Evolutionary conservation across 2,329 filamentous ascomycete genomes (phyloP).

Genomic region (Colletotrichum neosansevieriae): DNA sequence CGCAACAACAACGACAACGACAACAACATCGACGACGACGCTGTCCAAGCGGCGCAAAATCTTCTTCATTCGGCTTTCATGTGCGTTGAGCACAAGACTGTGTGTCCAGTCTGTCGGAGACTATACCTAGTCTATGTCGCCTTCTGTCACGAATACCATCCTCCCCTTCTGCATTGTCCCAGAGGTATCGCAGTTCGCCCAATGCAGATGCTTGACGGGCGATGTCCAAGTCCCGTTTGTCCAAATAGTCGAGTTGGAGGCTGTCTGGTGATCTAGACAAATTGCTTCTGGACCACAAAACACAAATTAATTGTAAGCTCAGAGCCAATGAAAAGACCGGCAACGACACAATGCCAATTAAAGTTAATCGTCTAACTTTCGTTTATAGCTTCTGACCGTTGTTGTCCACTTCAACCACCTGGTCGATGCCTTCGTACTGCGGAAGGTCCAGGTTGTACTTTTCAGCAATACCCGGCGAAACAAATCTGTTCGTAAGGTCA

Average conservation of each 20-base stretch:
- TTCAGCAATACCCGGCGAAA: conserved; percentile 80
- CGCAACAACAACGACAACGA: not conserved
- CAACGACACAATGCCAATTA: conserved; percentile 23
- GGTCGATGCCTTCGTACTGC: conserved; percentile 86
- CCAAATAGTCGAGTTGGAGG: conserved; percentile 69
- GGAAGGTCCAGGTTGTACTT: conserved; percentile 91
- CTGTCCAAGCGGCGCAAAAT: conserved; percentile 12
- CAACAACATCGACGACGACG: conserved; percentile 1
- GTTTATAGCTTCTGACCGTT: conserved; percentile 65
- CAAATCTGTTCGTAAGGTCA: conserved; percentile 69
- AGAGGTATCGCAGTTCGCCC: conserved; percentile 53
- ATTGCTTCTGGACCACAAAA: conserved; percentile 2
- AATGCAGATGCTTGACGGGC: conserved; percentile 63
- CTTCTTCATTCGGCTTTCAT: conserved; percentile 58
- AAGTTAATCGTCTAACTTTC: conserved; percentile 3
- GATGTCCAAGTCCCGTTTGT: conserved; percentile 70
- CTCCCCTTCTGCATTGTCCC: conserved; percentile 62
- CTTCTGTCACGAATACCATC: conserved; percentile 65
- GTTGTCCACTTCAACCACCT: conserved; percentile 80
- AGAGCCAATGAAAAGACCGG: conserved; percentile 42
- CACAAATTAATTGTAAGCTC: conserved; percentile 1
- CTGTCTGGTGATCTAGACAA: conserved; percentile 63
- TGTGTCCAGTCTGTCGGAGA: conserved; percentile 71
- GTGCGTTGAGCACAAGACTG: conserved; percentile 68
- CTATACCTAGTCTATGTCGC: conserved; percentile 69